These are phyloP conservation scores for Acidiella bohemica DNA, from an alignment of 495 filamentous ascomycete species.

Conservation along the genomic window DNA sequence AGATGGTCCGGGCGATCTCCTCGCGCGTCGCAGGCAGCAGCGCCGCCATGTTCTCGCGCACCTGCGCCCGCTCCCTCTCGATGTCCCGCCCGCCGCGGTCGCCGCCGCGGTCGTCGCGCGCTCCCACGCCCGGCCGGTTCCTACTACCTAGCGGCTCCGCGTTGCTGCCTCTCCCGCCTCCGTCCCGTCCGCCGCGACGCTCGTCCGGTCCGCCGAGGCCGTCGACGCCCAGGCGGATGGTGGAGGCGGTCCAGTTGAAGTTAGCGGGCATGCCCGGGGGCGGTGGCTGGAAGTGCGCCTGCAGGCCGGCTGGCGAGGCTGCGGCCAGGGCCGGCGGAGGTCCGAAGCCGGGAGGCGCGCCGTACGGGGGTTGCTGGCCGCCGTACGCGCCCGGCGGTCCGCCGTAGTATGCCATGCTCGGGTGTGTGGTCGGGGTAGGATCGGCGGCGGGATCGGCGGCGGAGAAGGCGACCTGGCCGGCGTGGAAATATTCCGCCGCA, in stretches of 20 bases:
- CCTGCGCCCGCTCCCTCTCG: conserved; percentile 54
- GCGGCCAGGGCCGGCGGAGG: conserved; percentile 11
- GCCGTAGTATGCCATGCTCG: conserved; percentile 18
- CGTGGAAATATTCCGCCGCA: too few relatives aligned
- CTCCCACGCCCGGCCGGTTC: conserved; percentile 52
- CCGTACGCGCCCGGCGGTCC: conserved; percentile 11
- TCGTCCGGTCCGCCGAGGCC: conserved; percentile 26
- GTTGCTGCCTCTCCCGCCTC: conserved; percentile 31
- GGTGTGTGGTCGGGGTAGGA: background rate
- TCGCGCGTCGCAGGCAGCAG: conserved; percentile 76
- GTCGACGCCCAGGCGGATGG: conserved; percentile 66
- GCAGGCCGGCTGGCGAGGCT: conserved; percentile 59
- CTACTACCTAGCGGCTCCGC: conserved; percentile 34
- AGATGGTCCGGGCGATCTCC: conserved; percentile 81
- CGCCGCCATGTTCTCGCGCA: conserved; percentile 62
- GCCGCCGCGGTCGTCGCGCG: conserved; percentile 18
- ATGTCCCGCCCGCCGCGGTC: conserved; percentile 26
- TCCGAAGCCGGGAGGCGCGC: conserved; percentile 13
- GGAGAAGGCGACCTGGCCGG: too few relatives aligned
- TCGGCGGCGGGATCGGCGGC: too few relatives aligned
- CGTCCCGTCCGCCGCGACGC: conserved; percentile 18
- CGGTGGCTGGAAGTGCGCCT: conserved; percentile 85
- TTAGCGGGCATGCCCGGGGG: conserved; percentile 78
- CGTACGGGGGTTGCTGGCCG: conserved; percentile 2
- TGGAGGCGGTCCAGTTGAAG: conserved; percentile 95